A percentile compares a stretch with the other conserved stretches of the same genome.
These are phyloP conservation scores for Petrea volubilis DNA, from an alignment of 257 asterid genomes.

Conservation along the genomic window DNA sequence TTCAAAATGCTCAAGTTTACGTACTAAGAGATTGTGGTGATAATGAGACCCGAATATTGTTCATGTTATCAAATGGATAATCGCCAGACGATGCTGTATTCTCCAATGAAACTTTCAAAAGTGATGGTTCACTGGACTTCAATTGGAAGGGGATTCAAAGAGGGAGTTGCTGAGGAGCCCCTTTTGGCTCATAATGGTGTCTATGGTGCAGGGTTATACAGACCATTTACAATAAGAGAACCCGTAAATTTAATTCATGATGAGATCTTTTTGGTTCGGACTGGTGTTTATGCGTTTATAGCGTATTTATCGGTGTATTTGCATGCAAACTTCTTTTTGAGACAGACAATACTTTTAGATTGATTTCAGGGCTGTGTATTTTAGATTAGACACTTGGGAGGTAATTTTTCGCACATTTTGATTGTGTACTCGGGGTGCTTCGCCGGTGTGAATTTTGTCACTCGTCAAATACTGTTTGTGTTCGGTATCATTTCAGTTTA, in stretches of 20 bases:
- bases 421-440: background rate
- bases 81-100: background rate
- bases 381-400: slow-evolving; percentile 8
- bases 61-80: background rate
- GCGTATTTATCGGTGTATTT: slow-evolving; percentile 20
- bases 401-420: slow-evolving; percentile 11
- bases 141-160: slow-evolving; percentile 14
- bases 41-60: slow-evolving; percentile 3
- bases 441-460: background rate
- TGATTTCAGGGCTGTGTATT: slow-evolving; percentile 23
- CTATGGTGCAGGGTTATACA: slow-evolving; percentile 4
- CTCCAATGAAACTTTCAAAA: background rate
- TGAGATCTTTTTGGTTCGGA: background rate
- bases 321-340: slow-evolving; percentile 4
- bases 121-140: slow-evolving; percentile 8
- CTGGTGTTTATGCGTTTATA: slow-evolving; percentile 15
- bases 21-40: background rate
- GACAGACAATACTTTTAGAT: background rate
- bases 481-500: background rate
- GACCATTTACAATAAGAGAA: slow-evolving; percentile 18
- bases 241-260: slow-evolving; percentile 15
- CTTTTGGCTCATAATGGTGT: background rate
- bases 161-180: slow-evolving; percentile 14
- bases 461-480: background rate
- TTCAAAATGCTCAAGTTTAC: slow-evolving; percentile 5